Percentiles rank a stretch among this genome's conserved stretches.
Evolutionary conservation across 83 land plant genomes (phyloP).

Genomic region (Picea abies): DNA sequence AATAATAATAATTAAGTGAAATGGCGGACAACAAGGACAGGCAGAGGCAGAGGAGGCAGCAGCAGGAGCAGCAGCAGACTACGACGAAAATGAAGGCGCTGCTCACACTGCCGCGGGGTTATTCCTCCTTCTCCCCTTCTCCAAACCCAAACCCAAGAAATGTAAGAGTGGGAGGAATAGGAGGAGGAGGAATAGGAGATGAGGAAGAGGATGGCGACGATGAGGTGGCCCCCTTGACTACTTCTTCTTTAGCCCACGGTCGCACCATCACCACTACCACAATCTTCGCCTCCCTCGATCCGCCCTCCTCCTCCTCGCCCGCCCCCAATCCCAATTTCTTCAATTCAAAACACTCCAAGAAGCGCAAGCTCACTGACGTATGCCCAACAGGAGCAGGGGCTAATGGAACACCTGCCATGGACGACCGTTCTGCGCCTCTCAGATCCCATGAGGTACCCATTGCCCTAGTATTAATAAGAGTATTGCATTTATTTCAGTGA

Average conservation of each 20-base stretch:
- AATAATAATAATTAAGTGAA: slow-evolving; percentile 7
- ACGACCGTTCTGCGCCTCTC: neutral
- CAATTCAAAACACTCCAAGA: neutral
- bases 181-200: slow-evolving; percentile 15
- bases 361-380: slow-evolving; percentile 9
- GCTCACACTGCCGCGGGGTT: neutral
- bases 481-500: too few relatives aligned
- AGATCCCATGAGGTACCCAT: neutral
- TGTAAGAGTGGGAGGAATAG: neutral
- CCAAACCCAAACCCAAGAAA: neutral
- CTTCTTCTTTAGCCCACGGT: neutral
- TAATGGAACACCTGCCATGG: slow-evolving; percentile 5
- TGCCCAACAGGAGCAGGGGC: neutral
- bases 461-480: too few relatives aligned
- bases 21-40: slow-evolving; percentile 22
- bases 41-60: slow-evolving; percentile 16
- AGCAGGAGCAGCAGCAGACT: slow-evolving; percentile 9
- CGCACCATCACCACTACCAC: neutral
- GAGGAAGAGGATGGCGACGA: slow-evolving; percentile 4
- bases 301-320: neutral
- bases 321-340: neutral
- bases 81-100: slow-evolving; percentile 9
- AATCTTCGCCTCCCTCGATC: neutral
- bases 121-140: neutral
- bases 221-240: slow-evolving; percentile 12